Base-by-base conservation (phyloP, 345 rosid species). In the Carallia pectinifolia region DNA sequence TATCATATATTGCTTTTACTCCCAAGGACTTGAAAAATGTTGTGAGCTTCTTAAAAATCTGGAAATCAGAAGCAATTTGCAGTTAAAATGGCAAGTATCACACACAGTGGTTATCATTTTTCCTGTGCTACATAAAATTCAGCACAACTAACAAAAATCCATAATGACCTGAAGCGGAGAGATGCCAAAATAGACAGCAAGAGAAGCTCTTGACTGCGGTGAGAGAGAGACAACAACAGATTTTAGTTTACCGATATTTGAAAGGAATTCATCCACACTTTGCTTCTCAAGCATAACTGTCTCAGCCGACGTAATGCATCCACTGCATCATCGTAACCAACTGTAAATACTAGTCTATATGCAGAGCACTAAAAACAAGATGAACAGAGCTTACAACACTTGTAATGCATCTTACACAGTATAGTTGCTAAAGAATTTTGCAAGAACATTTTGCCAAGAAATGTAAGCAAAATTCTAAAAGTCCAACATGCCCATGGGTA, bases 271-370 rank as follows among this genome's bases (percentile, higher is more conserved):
- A 27, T 88, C 92, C 78, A 85, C 84, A 82, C 98, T 90, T 74
- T 95, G 98, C 82, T 92, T 95, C 92, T 95, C 97, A 13, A 95
- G 98, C 97, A 95, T 88, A 66, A 92, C 89, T 0, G 97, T 86
- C 82, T 95, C 98, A 0, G 98, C 99, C 4, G 98, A 88, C 9
- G 99, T 92, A 56, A 95, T 89, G 80, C 98, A 92, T 37, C 98
- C 99, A 65, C 99, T 95, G 76, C 76, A 84, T 12, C 6, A 16
- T n/a, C 48, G 55, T 16, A 44, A 44, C 50, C 50, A 44, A 44
- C 12, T 44, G 50, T 44, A 44, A 44, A 15, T 13, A 44, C 16
- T 44, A 44, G 16, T 15, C 48, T 12, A 44, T 12, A 12, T 44
- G 50, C 50, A 44, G 50, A 44, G 5, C 16, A 44, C 4, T 4